Evolutionary conservation across 306 rosid genomes (phyloP).

Genomic region (Vicia faba): DNA sequence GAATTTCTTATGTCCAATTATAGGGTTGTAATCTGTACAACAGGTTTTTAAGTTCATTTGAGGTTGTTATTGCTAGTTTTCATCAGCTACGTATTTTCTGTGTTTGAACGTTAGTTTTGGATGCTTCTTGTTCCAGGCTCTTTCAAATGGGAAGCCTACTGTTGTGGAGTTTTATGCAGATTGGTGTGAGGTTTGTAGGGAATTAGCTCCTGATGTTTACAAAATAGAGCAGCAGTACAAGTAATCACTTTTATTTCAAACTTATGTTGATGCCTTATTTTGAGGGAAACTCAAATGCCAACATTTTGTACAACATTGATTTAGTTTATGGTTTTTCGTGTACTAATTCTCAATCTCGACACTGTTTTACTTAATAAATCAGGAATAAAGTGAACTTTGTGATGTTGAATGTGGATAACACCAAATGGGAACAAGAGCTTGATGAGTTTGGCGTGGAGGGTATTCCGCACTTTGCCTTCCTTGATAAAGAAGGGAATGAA

Average conservation of each 20-base stretch:
- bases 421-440: conserved; percentile 98
- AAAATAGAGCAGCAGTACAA: conserved; percentile 92
- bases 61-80: neutral
- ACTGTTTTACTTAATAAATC: neutral
- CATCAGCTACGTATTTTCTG: conserved; percentile 10
- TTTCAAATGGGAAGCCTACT: conserved; percentile 92
- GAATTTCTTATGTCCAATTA: neutral
- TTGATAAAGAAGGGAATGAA: conserved; percentile 86
- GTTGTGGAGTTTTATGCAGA: conserved; percentile 98
- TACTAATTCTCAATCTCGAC: conserved; percentile 3
- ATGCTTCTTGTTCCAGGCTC: conserved; percentile 63
- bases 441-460: conserved; percentile 99
- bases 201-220: conserved; percentile 91
- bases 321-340: conserved; percentile 14
- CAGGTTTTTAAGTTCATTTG: neutral
- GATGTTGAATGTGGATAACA: conserved; percentile 78
- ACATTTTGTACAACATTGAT: neutral
- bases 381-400: conserved; percentile 51
- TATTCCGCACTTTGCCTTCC: conserved; percentile 94
- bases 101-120: conserved; percentile 15
- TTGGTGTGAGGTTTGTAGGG: conserved; percentile 98
- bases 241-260: conserved; percentile 48
- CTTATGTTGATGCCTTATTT: neutral
- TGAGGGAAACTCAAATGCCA: neutral
- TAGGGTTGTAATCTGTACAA: neutral